Evolutionary conservation across 352 stramenopile genomes (phyloP), one percentile per base, ranked within the genome.

Genomic region (Phytophthora hibernalis): DNA sequence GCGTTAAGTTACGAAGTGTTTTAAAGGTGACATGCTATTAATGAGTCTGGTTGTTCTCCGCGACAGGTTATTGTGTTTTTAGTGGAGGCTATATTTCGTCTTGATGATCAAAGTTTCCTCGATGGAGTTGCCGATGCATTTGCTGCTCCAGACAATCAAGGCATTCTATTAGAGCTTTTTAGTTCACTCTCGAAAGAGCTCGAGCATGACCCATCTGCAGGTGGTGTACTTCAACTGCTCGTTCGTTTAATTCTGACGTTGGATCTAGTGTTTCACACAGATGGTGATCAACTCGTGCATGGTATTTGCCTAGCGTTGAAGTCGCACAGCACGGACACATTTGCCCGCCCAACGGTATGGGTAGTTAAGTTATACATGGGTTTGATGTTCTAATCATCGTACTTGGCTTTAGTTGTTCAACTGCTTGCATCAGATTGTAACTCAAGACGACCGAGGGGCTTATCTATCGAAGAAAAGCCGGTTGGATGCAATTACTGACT

Each of bases 271-370:
- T 59, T 38, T 33, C 69, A 72, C 37, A 73, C 65, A 1, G 65
- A 70, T 24, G 70, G 65, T 2, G 59, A 77, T 13, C 55, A 76
- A 26, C 48, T 80, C 16, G 69, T 76, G 8, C 37, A 62, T 11
- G 69, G 65, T 3, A 65, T 78, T 45, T 80, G 72, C 35, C 31
- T 64, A n/a, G 73, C 59, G 28, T 26, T 78, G 12, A 62, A 64
- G 33, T 8, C 40, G 2, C 72, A 80, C 22, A 66, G 16, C 11
- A 58, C 68, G 15, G 54, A 72, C n/a, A 80, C 72, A 4, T 76
- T 80, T 45, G 54, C 78, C 28, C 72, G 72, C n/a, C 72, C 72
- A 12, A 47, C 69, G 35, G 65, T 73, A 70, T 8, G 30, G 10
- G 4, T 24, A 0, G 3, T 10, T 24, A 16, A 13, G 20, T 16